Base-by-base conservation (phyloP, 2,329 filamentous ascomycete species). In the Aspergillus melleus region DNA sequence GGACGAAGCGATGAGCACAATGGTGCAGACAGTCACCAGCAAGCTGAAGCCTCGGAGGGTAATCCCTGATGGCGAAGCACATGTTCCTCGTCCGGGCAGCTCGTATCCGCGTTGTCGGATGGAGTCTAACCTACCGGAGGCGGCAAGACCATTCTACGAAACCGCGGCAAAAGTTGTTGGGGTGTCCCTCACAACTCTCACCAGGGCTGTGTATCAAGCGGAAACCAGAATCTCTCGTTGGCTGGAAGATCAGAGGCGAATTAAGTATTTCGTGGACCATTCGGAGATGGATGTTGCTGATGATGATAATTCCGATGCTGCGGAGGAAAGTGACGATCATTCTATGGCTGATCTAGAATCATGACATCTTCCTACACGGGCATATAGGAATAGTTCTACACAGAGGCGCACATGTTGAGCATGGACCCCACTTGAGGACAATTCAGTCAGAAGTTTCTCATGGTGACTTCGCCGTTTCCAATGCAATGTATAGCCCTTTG, bases 91-190 rank as follows among this genome's bases (percentile, higher is more conserved):
- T 32, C 81, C 82, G 2, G 85, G 85, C 19, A 78, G 77, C 53
- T 70, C 70, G 44, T 87, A 87, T 66, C 73, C 71, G 42, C 73
- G 77, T 8, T 86, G 83, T 70, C 79, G 78, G 54, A 75, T 72
- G 32, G 77, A 77, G 58, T 73, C 78, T 2, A 80, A 84, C 29
- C 69, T 88, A 29, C 74, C 79, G 16, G 74, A 77, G 5, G 66
- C 67, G 14, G 81, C 79, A 19, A 80, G 72, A 55, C 58, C 68
- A 0, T 84, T 88, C 59, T 84, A 84, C 65, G 76, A 83, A 59
- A 74, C 79, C 52, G 82, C 79, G 11, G 83, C 84, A 10, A 76
- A 76, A 60, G 68, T 83, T 16, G 79, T 79, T 6, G 85, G 82
- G 6, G 65, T 85, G 36, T 80, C 80, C 11, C 61, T 86, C 50